Percentiles rank a stretch among this genome's conserved stretches.
Conservation (phyloP, 768 basidiomycete genomes). For the Leccinellum rugosiceps region DNA sequence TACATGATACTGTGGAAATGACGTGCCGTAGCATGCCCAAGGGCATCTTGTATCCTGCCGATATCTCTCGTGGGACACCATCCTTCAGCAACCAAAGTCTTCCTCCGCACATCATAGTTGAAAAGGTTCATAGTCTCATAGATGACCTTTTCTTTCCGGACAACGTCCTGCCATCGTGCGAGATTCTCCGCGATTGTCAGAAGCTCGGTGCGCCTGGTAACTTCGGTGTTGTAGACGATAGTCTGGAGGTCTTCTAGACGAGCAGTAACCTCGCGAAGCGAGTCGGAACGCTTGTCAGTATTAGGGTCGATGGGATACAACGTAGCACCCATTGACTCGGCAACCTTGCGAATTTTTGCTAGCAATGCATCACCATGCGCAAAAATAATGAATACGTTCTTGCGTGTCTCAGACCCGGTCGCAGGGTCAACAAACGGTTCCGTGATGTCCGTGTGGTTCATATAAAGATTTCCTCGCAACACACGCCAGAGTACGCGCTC, state of each 20-base stretch:
- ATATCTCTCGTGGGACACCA: slow-evolving; percentile 98
- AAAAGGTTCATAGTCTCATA: slow-evolving; percentile 95
- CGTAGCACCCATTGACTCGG: slow-evolving; percentile 98
- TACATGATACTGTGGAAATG: background rate
- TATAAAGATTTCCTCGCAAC: slow-evolving; percentile 94
- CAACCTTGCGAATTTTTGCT: slow-evolving; percentile 95
- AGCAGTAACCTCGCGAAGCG: slow-evolving; percentile 81
- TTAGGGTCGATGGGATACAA: slow-evolving; percentile 96
- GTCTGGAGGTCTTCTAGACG: slow-evolving; percentile 90
- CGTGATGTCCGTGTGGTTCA: slow-evolving; percentile 96
- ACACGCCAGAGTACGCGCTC: slow-evolving; percentile 99
- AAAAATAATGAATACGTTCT: slow-evolving; percentile 99
- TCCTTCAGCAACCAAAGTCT: slow-evolving; percentile 94
- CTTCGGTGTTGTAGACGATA: slow-evolving; percentile 85
- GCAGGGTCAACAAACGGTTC: slow-evolving; percentile 89
- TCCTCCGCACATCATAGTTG: slow-evolving; percentile 90
- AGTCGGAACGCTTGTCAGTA: slow-evolving; percentile 86
- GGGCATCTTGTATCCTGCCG: slow-evolving; percentile 75
- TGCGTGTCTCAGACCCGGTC: slow-evolving; percentile 81
- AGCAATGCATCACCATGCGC: slow-evolving; percentile 92
- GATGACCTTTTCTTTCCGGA: slow-evolving; percentile 92
- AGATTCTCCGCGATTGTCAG: slow-evolving; percentile 81
- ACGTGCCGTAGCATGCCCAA: slow-evolving; percentile 80
- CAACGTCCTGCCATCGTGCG: slow-evolving; percentile 90
- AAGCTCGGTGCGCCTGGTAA: slow-evolving; percentile 79